phyloP scores from a whole-genome alignment of 2,329 filamentous ascomycete species.

The Coniosporium tulheliwenetii region DNA sequence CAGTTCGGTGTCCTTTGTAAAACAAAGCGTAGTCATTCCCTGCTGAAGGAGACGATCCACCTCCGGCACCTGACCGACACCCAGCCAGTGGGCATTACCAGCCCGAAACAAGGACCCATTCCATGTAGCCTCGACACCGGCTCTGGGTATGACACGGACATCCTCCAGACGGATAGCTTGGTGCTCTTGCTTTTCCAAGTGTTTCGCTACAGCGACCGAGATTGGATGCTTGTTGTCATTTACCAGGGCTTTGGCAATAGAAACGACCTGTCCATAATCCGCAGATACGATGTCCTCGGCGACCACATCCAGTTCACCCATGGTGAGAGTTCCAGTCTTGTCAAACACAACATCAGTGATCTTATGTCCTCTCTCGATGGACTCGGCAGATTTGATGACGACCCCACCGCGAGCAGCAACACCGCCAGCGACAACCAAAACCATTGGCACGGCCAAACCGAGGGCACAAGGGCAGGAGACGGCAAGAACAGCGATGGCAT shows the following conservation, averaged over 20 bases:
- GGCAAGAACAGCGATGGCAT: conserved; percentile 54
- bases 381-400: conserved; percentile 51
- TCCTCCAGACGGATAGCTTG: background rate
- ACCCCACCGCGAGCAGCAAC: conserved; percentile 49
- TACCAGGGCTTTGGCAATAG: conserved; percentile 3
- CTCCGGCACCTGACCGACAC: conserved; percentile 13
- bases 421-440: conserved; percentile 54
- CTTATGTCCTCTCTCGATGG: conserved; percentile 46
- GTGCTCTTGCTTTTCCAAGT: conserved; percentile 10
- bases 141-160: conserved; percentile 20
- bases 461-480: conserved; percentile 71
- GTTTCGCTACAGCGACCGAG: conserved; percentile 7
- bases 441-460: conserved; percentile 63
- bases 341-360: conserved; percentile 58
- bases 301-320: conserved; percentile 33
- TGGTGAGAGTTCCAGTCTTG: conserved; percentile 65
- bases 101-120: conserved; percentile 19
- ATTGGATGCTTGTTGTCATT: conserved; percentile 11
- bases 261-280: background rate
- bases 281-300: conserved; percentile 7
- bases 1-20: conserved; percentile 30
- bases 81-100: conserved; percentile 34
- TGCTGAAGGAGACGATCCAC: conserved; percentile 19
- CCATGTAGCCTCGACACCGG: conserved; percentile 24
- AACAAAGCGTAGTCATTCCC: conserved; percentile 39